Evolutionary conservation across 1,284 basidiomycete species (phyloP).

Genomic region (Cryptococcus sp.): DNA sequence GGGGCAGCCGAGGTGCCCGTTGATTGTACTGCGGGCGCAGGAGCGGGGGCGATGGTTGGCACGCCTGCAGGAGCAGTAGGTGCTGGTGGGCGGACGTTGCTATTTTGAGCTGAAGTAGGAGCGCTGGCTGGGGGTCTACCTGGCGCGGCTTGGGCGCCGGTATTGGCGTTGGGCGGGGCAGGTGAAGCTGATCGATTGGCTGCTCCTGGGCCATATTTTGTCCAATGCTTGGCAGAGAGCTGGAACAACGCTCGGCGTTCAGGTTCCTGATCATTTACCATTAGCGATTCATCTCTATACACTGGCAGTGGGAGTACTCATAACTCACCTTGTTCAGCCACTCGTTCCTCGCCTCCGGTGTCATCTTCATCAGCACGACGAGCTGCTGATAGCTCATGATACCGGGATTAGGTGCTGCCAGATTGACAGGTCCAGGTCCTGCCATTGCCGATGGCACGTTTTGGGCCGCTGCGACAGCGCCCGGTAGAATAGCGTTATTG

Average conservation of each 20-base stretch:
- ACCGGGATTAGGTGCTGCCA: conserved; percentile 1
- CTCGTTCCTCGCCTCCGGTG: conserved; percentile 4
- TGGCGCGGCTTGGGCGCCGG: too few species aligned
- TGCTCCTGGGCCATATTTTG: background rate
- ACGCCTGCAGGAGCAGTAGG: background rate
- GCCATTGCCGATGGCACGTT: background rate
- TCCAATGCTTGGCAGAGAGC: conserved; percentile 17
- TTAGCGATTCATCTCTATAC: background rate
- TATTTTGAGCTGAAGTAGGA: too few species aligned
- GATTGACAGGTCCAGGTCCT: background rate
- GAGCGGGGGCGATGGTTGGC: background rate
- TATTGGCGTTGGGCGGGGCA: too few species aligned
- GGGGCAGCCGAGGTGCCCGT: background rate
- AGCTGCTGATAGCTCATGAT: conserved; percentile 9
- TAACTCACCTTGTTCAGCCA: conserved; percentile 15
- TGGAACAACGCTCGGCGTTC: conserved; percentile 8
- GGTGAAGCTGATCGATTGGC: too few species aligned
- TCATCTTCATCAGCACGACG: conserved; percentile 7
- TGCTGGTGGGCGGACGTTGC: too few species aligned
- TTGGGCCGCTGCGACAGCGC: background rate
- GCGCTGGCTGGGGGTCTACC: too few species aligned
- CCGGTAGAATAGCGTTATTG: too few species aligned
- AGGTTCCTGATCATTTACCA: conserved; percentile 10
- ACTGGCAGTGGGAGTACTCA: background rate
- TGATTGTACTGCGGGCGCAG: background rate